These are phyloP conservation scores for Cyclostephanos invisitatus DNA, from an alignment of 108 stramenopile species.

Conservation along the genomic window DNA sequence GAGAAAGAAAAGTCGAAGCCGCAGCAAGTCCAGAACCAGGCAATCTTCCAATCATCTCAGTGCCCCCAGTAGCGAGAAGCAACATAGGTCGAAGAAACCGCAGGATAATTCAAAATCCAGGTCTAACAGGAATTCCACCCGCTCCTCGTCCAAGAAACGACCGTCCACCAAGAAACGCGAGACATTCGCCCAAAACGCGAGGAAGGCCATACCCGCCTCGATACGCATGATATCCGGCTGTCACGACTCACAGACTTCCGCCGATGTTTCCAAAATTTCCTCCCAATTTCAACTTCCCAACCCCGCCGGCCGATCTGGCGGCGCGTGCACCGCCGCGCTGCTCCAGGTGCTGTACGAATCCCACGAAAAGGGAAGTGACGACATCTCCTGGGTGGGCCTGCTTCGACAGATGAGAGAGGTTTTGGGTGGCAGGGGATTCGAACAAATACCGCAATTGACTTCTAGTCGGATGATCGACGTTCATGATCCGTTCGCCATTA, in stretches of 20 bases:
- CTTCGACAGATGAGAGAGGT: conserved; percentile 70
- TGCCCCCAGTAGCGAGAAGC: background rate
- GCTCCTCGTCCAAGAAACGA: background rate
- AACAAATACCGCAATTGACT: conserved; percentile 79
- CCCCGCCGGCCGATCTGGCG: conserved; percentile 75
- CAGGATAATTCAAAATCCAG: conserved; percentile 13
- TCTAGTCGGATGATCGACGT: conserved; percentile 79
- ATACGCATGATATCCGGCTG: conserved; percentile 91
- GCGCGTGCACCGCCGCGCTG: conserved; percentile 91
- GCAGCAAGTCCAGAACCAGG: conserved; percentile 28
- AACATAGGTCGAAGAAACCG: background rate
- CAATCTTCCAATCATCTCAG: background rate
- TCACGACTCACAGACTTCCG: conserved; percentile 79
- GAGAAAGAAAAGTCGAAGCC: conserved; percentile 11
- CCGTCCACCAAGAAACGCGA: conserved; percentile 33
- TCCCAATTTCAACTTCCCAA: conserved; percentile 22
- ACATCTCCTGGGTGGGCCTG: conserved; percentile 73
- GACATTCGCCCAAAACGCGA: conserved; percentile 44
- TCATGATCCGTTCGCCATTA: conserved; percentile 43
- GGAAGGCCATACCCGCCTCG: conserved; percentile 70
- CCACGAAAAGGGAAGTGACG: conserved; percentile 40
- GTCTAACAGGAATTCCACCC: background rate
- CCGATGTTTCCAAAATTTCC: conserved; percentile 82
- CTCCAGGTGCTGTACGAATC: conserved; percentile 74
- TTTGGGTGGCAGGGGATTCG: conserved; percentile 60